These are phyloP conservation scores for Falciphora oryzae DNA, from an alignment of 2,329 filamentous ascomycete species.

Conservation along the genomic window DNA sequence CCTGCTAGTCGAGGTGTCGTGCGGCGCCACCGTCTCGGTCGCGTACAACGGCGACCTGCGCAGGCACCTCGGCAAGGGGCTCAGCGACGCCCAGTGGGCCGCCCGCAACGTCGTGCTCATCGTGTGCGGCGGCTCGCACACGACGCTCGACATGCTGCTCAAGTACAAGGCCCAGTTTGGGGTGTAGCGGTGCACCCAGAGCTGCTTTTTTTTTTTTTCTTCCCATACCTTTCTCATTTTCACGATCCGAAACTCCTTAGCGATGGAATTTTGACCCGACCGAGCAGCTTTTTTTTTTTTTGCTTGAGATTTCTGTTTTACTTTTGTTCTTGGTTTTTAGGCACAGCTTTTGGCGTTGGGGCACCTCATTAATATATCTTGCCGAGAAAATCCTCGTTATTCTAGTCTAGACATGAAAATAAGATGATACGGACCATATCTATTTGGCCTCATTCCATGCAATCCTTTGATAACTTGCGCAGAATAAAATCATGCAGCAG, in stretches of 20 bases:
- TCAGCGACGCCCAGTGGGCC: slow-evolving; percentile 52
- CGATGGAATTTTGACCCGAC: background rate
- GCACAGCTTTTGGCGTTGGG: slow-evolving; percentile 6
- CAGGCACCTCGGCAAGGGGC: slow-evolving; percentile 47
- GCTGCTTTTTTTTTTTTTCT: background rate
- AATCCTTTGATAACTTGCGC: no score
- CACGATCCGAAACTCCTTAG: background rate
- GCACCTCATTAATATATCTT: background rate
- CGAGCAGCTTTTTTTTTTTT: background rate
- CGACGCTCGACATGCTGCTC: slow-evolving; percentile 55
- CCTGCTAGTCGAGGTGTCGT: slow-evolving; percentile 76
- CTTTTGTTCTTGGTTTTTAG: background rate
- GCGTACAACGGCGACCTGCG: slow-evolving; percentile 61
- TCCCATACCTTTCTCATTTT: no score
- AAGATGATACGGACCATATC: background rate
- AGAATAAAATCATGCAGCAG: background rate
- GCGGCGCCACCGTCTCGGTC: slow-evolving; percentile 71
- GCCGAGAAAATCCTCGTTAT: background rate
- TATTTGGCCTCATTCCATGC: background rate
- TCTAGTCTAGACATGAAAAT: background rate
- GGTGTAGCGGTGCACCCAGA: slow-evolving; percentile 15
- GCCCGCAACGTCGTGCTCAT: slow-evolving; percentile 74
- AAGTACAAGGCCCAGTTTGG: slow-evolving; percentile 48
- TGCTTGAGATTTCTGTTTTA: background rate
- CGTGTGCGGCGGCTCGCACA: slow-evolving; percentile 73